These are phyloP conservation scores for Citrullus colocynthis DNA, from an alignment of 306 rosid species.

Conservation along the genomic window DNA sequence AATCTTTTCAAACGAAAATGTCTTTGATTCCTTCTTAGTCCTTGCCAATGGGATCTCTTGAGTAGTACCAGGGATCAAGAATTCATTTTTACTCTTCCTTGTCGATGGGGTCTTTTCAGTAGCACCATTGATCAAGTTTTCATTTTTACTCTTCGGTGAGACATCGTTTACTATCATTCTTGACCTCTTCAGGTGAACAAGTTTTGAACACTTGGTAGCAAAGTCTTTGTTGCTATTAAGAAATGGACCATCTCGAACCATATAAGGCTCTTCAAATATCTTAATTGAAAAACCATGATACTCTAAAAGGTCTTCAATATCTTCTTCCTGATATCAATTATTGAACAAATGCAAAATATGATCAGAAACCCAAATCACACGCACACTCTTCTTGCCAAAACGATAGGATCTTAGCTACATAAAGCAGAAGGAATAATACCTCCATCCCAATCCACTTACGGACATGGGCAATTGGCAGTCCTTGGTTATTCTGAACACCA, in stretches of 20 bases:
- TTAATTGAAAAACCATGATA: slow-evolving; percentile 69
- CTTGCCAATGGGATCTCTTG: slow-evolving; percentile 21
- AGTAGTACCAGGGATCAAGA: slow-evolving; percentile 21
- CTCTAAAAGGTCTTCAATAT: slow-evolving; percentile 56
- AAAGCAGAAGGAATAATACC: slow-evolving; percentile 37
- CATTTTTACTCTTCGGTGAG: slow-evolving; percentile 23
- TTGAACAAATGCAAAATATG: background rate
- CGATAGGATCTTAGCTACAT: slow-evolving; percentile 8
- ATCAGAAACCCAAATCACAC: background rate
- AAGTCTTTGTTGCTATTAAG: slow-evolving; percentile 54
- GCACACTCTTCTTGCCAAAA: background rate
- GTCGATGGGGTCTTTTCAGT: slow-evolving; percentile 1
- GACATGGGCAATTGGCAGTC: slow-evolving; percentile 65
- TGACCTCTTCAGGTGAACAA: slow-evolving; percentile 68
- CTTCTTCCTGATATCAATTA: slow-evolving; percentile 53
- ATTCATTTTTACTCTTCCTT: slow-evolving; percentile 15
- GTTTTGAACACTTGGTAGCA: slow-evolving; percentile 77
- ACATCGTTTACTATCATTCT: slow-evolving; percentile 44
- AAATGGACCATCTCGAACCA: slow-evolving; percentile 87
- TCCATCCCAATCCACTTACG: slow-evolving; percentile 91
- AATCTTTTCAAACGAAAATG: slow-evolving; percentile 24
- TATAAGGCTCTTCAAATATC: slow-evolving; percentile 63
- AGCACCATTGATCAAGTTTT: slow-evolving; percentile 23
- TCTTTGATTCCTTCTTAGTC: slow-evolving; percentile 22
- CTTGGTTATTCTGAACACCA: slow-evolving; percentile 86